phyloP scores from a whole-genome alignment of 345 rosid species.

The Isatis tinctoria region DNA sequence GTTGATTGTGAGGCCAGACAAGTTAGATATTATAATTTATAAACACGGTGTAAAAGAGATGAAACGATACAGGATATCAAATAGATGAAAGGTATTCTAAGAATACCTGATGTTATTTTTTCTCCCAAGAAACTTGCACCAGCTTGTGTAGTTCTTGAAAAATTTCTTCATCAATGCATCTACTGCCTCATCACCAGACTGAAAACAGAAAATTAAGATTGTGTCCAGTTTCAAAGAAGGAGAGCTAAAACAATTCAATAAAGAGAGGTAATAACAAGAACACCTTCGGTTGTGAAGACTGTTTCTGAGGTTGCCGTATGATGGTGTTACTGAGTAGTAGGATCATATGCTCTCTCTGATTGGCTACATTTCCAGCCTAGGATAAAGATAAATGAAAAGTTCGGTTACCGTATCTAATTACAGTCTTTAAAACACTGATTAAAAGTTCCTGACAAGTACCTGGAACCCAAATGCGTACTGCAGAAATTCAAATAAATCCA shows the following conservation, averaged over 20 bases:
- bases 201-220: conserved; percentile 23
- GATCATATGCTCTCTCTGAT: conserved; percentile 92
- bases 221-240: conserved; percentile 18
- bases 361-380: conserved; percentile 84
- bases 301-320: conserved; percentile 55
- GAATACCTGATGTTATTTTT: conserved; percentile 66
- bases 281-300: conserved; percentile 52
- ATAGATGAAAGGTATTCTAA: neutral
- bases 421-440: neutral
- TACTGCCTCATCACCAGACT: conserved; percentile 70
- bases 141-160: conserved; percentile 80
- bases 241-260: neutral
- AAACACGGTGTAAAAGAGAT: conserved; percentile 3
- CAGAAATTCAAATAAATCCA: conserved; percentile 79
- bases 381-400: conserved; percentile 1
- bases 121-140: conserved; percentile 88
- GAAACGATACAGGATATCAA: neutral
- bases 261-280: conserved; percentile 17
- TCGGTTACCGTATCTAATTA: neutral
- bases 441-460: conserved; percentile 41
- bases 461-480: conserved; percentile 81
- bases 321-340: conserved; percentile 76
- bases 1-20: conserved; percentile 21
- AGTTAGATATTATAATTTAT: conserved; percentile 16
- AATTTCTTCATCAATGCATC: conserved; percentile 82